Base-by-base conservation (phyloP, 441 rosid species). In the Pelargonium cotyledonis region DNA sequence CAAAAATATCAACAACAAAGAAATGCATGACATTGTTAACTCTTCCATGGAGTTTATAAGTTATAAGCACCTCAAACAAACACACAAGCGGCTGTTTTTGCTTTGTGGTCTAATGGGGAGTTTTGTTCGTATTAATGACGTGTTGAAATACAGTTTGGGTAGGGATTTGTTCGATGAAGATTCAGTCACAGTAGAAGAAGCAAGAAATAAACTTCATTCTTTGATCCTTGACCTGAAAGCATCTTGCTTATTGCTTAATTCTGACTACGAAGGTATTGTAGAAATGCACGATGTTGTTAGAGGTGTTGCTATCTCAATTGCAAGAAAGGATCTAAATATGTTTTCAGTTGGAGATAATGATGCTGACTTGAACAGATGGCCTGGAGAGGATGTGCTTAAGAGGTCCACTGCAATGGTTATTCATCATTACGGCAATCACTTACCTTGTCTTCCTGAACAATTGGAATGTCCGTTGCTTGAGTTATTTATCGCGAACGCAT, bases 271-370 rank as follows among this genome's bases (percentile, higher is more conserved):
- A 60, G 76, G 65, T 46, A 14, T 19, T 0, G 64, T 82, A 51
- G 41, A 23, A 0, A 74, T 82, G 63, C 79, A 78, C 68, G 81
- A 80, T 51, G 68, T 69, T 21, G 68, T 81, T 31, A 73, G 73
- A 0, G 44, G 65, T 58, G 73, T 76, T 35, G 85, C 79, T 5
- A 63, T 53, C 4, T 57, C 71, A 4, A 75, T 80, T 53, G 81
- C 78, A 49, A 62, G 66, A 23, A 26, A 15, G 10, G 69, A 71
- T 0, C 6, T 21, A 10, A 4, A 63, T 9, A 19, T 38, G 31
- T 10, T 70, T 19, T 15, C 35, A 0, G 6, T 43, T 44, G 23
- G 65, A 21, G 10, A 10, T 4, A n/a, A n/a, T 51, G 57, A 51
- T 51, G 19, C 57, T n/a, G 57, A 51, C 6, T 51, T 51, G 57